These are phyloP conservation scores for Durusdinium trenchii DNA, from an alignment of 73 alveolate species.

Conservation along the genomic window DNA sequence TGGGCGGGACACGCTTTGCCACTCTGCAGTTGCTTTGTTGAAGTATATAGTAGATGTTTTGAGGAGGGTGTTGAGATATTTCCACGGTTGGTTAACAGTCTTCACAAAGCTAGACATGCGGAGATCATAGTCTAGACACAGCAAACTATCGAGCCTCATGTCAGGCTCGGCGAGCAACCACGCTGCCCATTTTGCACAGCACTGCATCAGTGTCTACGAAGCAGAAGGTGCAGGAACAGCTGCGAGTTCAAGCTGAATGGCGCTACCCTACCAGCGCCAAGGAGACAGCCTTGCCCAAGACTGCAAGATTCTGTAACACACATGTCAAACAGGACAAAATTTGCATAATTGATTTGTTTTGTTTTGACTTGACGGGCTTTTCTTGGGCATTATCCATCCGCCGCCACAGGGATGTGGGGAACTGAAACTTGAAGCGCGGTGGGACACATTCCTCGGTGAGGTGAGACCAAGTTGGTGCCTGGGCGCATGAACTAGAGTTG, in stretches of 20 bases:
- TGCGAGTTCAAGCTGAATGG: constrained; percentile 11
- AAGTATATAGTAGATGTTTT: no score
- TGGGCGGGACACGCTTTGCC: neutral
- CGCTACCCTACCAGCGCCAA: constrained; percentile 20
- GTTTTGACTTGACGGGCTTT: neutral
- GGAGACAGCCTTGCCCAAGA: no score
- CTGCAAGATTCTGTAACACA: neutral
- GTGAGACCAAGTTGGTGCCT: constrained; percentile 39
- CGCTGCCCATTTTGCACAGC: neutral
- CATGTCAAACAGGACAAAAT: neutral
- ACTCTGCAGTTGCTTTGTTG: no score
- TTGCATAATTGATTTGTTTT: neutral
- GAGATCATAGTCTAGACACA: no score
- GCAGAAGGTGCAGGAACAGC: neutral
- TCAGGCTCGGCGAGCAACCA: neutral
- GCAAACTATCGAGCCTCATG: neutral
- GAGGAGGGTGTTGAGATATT: neutral
- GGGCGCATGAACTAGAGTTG: no score
- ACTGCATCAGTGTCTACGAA: neutral
- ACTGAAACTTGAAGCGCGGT: constrained; percentile 8
- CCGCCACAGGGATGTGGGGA: constrained; percentile 52
- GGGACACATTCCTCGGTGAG: constrained; percentile 8
- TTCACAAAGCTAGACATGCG: no score
- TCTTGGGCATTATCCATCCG: neutral
- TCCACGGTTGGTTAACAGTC: neutral